Evolutionary conservation across 2,329 filamentous ascomycete species (phyloP).

Genomic region (Sarocladium oryzae): DNA sequence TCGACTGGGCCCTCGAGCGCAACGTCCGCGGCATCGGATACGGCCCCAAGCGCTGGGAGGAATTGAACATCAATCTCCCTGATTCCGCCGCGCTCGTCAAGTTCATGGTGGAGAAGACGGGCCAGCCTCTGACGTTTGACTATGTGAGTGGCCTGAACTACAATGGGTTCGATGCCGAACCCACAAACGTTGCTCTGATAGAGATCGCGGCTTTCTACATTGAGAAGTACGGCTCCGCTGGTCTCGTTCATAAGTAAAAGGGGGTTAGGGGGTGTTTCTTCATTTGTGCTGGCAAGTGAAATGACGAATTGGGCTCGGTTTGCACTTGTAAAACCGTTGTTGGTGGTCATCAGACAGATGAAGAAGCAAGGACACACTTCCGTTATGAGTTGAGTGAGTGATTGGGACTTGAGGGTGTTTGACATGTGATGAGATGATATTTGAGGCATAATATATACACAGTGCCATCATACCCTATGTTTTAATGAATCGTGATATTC

Average conservation of each 20-base stretch:
- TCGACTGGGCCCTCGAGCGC: constrained; percentile 21
- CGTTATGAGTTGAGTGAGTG: too few relatives aligned
- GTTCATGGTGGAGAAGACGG: constrained; percentile 7
- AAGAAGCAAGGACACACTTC: not conserved
- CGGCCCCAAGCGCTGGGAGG: constrained; percentile 1
- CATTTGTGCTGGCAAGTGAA: too few relatives aligned
- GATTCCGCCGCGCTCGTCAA: constrained; percentile 15
- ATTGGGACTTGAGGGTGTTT: too few relatives aligned
- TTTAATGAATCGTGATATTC: not conserved
- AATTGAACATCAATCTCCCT: constrained; percentile 12
- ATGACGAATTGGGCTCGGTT: too few relatives aligned
- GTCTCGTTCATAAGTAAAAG: constrained; percentile 7
- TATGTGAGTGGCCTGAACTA: constrained; percentile 13
- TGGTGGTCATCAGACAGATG: not conserved
- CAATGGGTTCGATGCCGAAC: constrained; percentile 13
- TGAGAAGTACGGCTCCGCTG: constrained; percentile 11
- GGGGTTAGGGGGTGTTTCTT: too few relatives aligned
- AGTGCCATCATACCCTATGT: too few relatives aligned
- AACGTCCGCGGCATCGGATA: constrained; percentile 19
- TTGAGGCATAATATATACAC: not conserved
- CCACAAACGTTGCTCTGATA: constrained; percentile 10
- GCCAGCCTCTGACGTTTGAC: constrained; percentile 12
- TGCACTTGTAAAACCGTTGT: too few relatives aligned
- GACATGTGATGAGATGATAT: not conserved
- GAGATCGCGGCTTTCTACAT: constrained; percentile 13